Evolutionary conservation across 169 alveolate genomes (phyloP).

Genomic region (Plasmodium malariae): DNA sequence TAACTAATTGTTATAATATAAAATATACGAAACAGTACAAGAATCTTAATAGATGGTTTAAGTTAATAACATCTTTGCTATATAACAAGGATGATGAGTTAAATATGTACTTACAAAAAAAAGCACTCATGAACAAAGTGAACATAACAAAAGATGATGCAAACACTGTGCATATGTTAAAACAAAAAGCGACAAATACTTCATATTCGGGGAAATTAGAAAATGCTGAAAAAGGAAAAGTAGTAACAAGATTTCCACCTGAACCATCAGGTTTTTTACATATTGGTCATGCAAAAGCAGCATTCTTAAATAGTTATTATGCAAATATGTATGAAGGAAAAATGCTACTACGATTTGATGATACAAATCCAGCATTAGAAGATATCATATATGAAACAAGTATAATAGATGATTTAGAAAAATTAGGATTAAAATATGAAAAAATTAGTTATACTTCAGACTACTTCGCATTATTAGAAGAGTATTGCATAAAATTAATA

Average conservation of each 20-base stretch:
- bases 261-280: constrained; percentile 99
- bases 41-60: constrained; percentile 67
- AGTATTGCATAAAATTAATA: constrained; percentile 90
- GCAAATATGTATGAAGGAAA: constrained; percentile 96
- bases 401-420: constrained; percentile 93
- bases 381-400: constrained; percentile 95
- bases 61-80: constrained; percentile 12
- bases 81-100: constrained; percentile 9
- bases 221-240: constrained; percentile 96
- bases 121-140: background rate
- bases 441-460: constrained; percentile 95
- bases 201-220: constrained; percentile 88
- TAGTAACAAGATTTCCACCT: constrained; percentile 99
- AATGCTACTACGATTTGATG: constrained; percentile 97
- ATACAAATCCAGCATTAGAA: constrained; percentile 98
- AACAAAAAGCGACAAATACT: constrained; percentile 7
- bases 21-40: constrained; percentile 20
- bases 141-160: background rate
- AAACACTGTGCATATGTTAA: background rate
- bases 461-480: constrained; percentile 93
- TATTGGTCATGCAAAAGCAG: constrained; percentile 99
- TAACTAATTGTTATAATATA: background rate
- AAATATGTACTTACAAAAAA: background rate
- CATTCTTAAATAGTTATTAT: constrained; percentile 95
- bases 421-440: constrained; percentile 92